A percentile compares a stretch with the other conserved stretches of the same genome.
Conservation (phyloP, 2,329 filamentous ascomycete genomes). For the Trichoderma brevicompactum region DNA sequence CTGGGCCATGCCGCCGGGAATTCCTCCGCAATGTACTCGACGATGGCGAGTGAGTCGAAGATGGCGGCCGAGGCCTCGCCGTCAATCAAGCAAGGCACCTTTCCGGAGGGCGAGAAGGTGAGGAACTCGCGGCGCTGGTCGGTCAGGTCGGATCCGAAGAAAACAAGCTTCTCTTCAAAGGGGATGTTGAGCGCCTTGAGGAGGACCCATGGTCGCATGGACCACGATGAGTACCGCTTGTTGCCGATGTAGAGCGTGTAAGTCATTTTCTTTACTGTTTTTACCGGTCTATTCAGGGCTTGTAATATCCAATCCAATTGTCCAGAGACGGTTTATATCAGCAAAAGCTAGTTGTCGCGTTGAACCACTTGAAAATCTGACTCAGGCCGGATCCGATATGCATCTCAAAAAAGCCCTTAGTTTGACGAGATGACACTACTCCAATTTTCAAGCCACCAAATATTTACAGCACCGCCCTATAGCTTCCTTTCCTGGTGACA, state of each 20-base stretch:
- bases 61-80: slow-evolving; percentile 39
- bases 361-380: slow-evolving; percentile 2
- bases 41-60: slow-evolving; percentile 55
- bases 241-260: slow-evolving; percentile 50
- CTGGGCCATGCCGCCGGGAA: slow-evolving; percentile 50
- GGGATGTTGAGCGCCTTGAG: slow-evolving; percentile 50
- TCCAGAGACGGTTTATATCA: background rate
- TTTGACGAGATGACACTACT: slow-evolving; percentile 2
- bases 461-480: background rate
- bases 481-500: background rate
- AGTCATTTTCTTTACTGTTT: slow-evolving; percentile 9
- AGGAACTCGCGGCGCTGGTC: slow-evolving; percentile 42
- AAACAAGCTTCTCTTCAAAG: slow-evolving; percentile 47
- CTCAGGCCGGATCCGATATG: background rate
- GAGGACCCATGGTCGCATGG: slow-evolving; percentile 52
- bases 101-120: slow-evolving; percentile 47
- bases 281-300: background rate
- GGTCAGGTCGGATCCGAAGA: slow-evolving; percentile 38
- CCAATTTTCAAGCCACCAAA: slow-evolving; percentile 24
- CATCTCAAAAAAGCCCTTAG: slow-evolving; percentile 12
- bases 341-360: background rate
- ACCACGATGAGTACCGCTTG: slow-evolving; percentile 54
- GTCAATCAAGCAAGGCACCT: slow-evolving; percentile 49
- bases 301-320: background rate
- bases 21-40: slow-evolving; percentile 52